Base-by-base conservation (phyloP, 306 rosid genomes). In the Cucurbita argyrosperma region DNA sequence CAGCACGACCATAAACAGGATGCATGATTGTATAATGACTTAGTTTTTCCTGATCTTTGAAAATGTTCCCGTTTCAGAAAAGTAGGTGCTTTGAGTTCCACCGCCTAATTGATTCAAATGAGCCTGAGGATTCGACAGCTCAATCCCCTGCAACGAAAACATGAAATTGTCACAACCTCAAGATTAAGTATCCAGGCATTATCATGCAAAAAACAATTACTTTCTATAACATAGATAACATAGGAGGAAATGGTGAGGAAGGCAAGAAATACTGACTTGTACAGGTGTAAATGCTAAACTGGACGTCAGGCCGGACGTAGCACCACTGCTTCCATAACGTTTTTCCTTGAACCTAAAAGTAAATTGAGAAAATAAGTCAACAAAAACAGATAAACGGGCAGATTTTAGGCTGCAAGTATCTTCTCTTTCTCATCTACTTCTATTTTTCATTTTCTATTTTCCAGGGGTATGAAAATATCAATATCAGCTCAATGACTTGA, bases 201-300 rank as follows among this genome's bases (percentile, higher is more conserved):
- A 67, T 40, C 38, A 43, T 57, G 21, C 39, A 38, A 16, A 47
- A 11, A 49, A 38, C 50, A 26, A 55, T 0, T 72, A 72, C 53
- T 37, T 69, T 16, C 11, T 3, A 49, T 53, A 54, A 72, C 8
- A 38, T 18, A n/a, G 39, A 72, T 12, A 40, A 37, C 16, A 55
- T 12, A 40, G 52, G 63, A 54, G 38, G 12, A 72, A 30, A 54
- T 72, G 52, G 67, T 53, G 42, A 39, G 53, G 10, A 76, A 23
- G 56, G 52, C 51, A 49, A 76, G 21, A 50, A 64, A 68, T 38
- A 54, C 84, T 43, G 68, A 93, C 98, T 90, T 93, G 98, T 77
- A 93, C 98, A n/a, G 98, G 97, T 15, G 97, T 93, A 82, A 89
- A 93, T 57, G 98, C 98, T 68, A 90, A 84, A 85, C 98, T 93